Conservation (phyloP, 2,329 filamentous ascomycete species). For the Nemania sp. region DNA sequence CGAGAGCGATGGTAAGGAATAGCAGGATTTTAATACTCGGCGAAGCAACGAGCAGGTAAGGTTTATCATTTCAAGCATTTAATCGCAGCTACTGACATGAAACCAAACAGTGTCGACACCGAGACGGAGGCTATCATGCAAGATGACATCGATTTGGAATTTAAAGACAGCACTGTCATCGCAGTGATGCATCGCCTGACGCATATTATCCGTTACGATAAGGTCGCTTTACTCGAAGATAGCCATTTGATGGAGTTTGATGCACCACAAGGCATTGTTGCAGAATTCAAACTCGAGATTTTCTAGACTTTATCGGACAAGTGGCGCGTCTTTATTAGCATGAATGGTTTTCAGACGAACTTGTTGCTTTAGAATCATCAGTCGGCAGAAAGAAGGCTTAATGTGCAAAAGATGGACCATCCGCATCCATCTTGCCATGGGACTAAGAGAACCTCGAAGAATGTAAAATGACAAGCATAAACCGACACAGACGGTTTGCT, state of each 20-base stretch:
- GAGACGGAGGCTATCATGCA: slow-evolving; percentile 33
- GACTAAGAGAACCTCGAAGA: slow-evolving; percentile 18
- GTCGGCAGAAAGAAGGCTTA: slow-evolving; percentile 14
- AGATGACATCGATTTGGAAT: slow-evolving; percentile 32
- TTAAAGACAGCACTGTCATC: slow-evolving; percentile 30
- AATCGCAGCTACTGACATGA: slow-evolving; percentile 11
- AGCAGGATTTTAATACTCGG: slow-evolving; percentile 31
- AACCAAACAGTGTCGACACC: slow-evolving; percentile 28
- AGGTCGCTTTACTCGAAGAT: slow-evolving; percentile 27
- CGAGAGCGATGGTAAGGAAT: slow-evolving; percentile 28
- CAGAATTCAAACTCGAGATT: slow-evolving; percentile 19
- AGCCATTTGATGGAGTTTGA: slow-evolving; percentile 26
- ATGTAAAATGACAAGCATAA: slow-evolving; percentile 19
- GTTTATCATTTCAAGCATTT: slow-evolving; percentile 18
- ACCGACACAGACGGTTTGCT: slow-evolving; percentile 18
- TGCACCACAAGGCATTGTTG: slow-evolving; percentile 23
- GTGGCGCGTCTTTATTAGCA: slow-evolving; percentile 16
- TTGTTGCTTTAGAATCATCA: slow-evolving; percentile 20
- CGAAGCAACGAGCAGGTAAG: slow-evolving; percentile 34
- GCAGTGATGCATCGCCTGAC: slow-evolving; percentile 31
- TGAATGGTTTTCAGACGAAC: slow-evolving; percentile 17
- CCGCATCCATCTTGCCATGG: slow-evolving; percentile 17
- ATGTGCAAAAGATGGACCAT: slow-evolving; percentile 18
- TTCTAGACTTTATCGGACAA: slow-evolving; percentile 17
- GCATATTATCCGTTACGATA: slow-evolving; percentile 28